Conservation (phyloP, 306 rosid species). For the Prosopis cineraria region DNA sequence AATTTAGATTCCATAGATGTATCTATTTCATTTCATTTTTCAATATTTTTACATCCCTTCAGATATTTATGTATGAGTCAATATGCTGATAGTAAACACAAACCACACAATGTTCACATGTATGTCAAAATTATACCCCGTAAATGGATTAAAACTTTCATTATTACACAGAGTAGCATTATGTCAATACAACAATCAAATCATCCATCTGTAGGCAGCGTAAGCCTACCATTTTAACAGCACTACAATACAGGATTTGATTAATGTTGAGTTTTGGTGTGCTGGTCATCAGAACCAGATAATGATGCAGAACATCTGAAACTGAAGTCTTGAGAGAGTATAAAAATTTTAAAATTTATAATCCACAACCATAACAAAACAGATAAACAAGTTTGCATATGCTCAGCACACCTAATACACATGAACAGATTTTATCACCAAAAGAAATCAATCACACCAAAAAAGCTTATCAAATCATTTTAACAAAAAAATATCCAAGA, state of each 20-base stretch:
- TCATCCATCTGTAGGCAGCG: slow-evolving; percentile 10
- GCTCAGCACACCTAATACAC: not conserved
- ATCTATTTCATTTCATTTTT: not conserved
- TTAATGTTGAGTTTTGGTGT: not conserved
- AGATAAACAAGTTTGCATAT: not conserved
- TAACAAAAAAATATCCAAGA: not conserved
- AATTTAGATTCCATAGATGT: not conserved
- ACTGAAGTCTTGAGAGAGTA: slow-evolving; percentile 5
- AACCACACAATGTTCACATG: not conserved
- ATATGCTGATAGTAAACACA: slow-evolving; percentile 1
- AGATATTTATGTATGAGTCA: slow-evolving; percentile 19
- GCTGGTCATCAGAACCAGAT: slow-evolving; percentile 10
- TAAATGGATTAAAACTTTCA: not conserved
- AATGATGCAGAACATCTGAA: not conserved
- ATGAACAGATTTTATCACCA: not conserved
- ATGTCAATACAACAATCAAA: not conserved
- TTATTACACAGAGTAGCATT: not conserved
- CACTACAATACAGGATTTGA: not conserved
- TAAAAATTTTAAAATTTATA: not conserved
- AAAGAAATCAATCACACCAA: not conserved
- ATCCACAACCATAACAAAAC: not conserved
- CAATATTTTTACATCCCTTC: not conserved
- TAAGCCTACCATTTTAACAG: slow-evolving; percentile 14
- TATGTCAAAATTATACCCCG: not conserved
- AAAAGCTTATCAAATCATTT: not conserved